phyloP scores from a whole-genome alignment of 2,329 filamentous ascomycete genomes.

The Bisporella sp. region DNA sequence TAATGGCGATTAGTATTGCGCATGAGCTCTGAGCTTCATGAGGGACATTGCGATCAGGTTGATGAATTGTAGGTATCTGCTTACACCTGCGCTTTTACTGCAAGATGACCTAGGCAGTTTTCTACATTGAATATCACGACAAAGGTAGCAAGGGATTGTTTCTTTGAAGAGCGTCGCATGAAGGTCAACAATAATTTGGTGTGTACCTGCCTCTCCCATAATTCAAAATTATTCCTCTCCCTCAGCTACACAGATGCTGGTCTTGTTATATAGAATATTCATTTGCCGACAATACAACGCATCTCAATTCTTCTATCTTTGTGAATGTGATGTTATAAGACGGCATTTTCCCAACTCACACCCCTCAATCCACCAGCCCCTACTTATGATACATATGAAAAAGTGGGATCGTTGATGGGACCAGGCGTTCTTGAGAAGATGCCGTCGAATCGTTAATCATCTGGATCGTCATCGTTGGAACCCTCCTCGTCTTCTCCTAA shows the following conservation, averaged over 20 bases:
- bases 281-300: too few relatives aligned
- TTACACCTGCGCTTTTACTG: conserved; percentile 18
- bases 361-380: conserved; percentile 36
- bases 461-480: conserved; percentile 57
- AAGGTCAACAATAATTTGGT: conserved; percentile 7
- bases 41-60: conserved; percentile 1
- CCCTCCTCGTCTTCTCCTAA: conserved; percentile 41
- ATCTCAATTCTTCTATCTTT: too few relatives aligned
- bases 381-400: conserved; percentile 11
- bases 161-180: neutral
- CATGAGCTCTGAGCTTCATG: too few relatives aligned
- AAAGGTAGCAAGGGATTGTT: conserved; percentile 2
- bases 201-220: conserved; percentile 10
- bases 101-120: conserved; percentile 27
- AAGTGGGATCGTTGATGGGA: conserved; percentile 14
- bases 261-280: too few relatives aligned
- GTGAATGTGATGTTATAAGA: conserved; percentile 22
- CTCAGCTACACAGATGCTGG: neutral
- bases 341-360: conserved; percentile 57
- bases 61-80: conserved; percentile 29
- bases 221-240: neutral
- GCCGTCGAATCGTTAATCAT: conserved; percentile 52
- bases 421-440: conserved; percentile 55
- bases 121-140: conserved; percentile 5
- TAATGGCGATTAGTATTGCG: conserved; percentile 20